Base-by-base conservation (phyloP, 1,284 basidiomycete genomes). In the Apiotrichum brassicae region DNA sequence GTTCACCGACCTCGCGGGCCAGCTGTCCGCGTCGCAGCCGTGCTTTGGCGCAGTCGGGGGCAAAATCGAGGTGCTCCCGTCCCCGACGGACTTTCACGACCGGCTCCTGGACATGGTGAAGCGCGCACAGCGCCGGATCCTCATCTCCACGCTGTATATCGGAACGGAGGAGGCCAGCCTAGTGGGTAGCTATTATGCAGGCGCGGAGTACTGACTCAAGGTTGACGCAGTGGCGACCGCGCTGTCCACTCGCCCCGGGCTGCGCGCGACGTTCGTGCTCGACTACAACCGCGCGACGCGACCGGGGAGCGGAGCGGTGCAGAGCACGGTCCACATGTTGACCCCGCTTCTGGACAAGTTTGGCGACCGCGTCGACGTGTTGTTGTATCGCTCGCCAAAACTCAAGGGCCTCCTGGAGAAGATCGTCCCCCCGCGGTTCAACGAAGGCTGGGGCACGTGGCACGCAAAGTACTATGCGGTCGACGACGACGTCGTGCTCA, bases 381-480 rank as follows among this genome's bases (percentile, higher is more conserved):
- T 82, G 41, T 79, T 90, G 57, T 98, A 86, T 70, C 82, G 85
- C 43, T 92, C 89, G 59, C 92, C 94, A 0, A 87, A 84, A 52
- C 77, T 97, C 26, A 78, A 82, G 22, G 85, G 86, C 0, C 59
- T 86, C 30, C 76, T 88, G 67, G 82, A 87, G 36, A 80, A 78
- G 52, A 54, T 93, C 20, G 82, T 97, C 1, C 95, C 95, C 2
- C 85, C 87, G 43, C 78, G 95, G 38, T 95, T 92, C 72, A 93
- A 97, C 64, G 95, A 99, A 75, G 95, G 93, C 0, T 97, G 90
- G 86, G 94, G 95, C 0, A 87, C 94, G 4, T 97, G 94, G 87
- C 95, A 98, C 69, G 86, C 92, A 20, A 98, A 98, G 74, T 81
- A 94, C 52, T 99, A 99, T 65, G 89, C 89, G 16, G 85, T 82